A percentile compares a stretch with the other conserved stretches of the same genome.
phyloP scores from a whole-genome alignment of 257 asterid genomes.

The Nicotiana otophora region DNA sequence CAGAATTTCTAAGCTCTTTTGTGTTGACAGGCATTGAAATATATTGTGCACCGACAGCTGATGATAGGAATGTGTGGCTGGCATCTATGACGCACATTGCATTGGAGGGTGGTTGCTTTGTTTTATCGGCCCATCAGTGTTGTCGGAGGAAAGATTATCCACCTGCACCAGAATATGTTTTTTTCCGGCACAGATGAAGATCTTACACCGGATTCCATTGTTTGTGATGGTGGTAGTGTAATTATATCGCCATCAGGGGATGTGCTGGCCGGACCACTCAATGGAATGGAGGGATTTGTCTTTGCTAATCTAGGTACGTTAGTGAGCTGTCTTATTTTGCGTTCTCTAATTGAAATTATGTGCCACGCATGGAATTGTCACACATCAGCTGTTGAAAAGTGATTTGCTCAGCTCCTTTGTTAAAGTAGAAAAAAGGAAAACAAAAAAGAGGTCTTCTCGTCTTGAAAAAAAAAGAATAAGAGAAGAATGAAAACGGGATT shows the following conservation, averaged over 20 bases:
- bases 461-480: neutral
- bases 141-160: slow-evolving; percentile 84
- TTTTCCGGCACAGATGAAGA: slow-evolving; percentile 64
- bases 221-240: slow-evolving; percentile 90
- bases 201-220: slow-evolving; percentile 65
- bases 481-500: neutral
- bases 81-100: slow-evolving; percentile 91
- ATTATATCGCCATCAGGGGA: slow-evolving; percentile 77
- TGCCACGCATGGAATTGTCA: neutral
- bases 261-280: slow-evolving; percentile 80
- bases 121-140: slow-evolving; percentile 85
- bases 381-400: neutral
- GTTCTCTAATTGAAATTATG: neutral
- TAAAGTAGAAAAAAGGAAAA: neutral
- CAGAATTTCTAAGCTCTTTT: neutral
- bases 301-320: slow-evolving; percentile 70
- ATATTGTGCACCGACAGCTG: slow-evolving; percentile 66
- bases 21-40: neutral
- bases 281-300: slow-evolving; percentile 78
- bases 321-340: neutral
- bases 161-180: slow-evolving; percentile 70
- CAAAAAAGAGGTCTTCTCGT: neutral
- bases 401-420: neutral
- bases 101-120: slow-evolving; percentile 88
- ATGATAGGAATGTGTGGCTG: slow-evolving; percentile 74